Evolutionary conservation across 1,284 basidiomycete species (phyloP).

Genomic region (Moesziomyces parantarcticus): DNA sequence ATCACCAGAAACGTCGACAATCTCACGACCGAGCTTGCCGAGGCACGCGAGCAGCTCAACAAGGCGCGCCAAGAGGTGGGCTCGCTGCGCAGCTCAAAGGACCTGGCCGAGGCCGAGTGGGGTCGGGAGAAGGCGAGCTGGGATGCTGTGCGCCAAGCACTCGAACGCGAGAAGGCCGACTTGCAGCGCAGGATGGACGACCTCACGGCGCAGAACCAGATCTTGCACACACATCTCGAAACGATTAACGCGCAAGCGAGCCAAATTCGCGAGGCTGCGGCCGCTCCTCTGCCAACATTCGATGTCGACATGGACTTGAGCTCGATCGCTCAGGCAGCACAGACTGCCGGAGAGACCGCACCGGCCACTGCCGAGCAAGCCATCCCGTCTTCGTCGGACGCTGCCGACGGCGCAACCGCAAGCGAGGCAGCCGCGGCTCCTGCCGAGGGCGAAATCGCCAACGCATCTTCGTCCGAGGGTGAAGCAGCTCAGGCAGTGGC

Average conservation of each 20-base stretch:
- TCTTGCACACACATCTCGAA: constrained; percentile 86
- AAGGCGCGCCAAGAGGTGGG: constrained; percentile 44
- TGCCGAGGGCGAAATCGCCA: constrained; percentile 2
- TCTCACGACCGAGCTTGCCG: constrained; percentile 79
- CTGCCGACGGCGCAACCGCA: background rate
- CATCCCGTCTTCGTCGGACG: background rate
- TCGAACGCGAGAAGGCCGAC: constrained; percentile 81
- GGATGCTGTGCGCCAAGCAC: constrained; percentile 78
- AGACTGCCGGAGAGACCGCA: constrained; percentile 65
- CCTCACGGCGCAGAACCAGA: constrained; percentile 79
- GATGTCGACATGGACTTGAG: constrained; percentile 49
- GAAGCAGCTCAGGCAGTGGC: constrained; percentile 3
- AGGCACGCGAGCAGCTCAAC: constrained; percentile 67
- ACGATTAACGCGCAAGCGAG: constrained; percentile 83
- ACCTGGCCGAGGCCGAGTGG: constrained; percentile 75
- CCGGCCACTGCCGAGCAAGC: constrained; percentile 72
- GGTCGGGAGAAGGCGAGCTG: constrained; percentile 83
- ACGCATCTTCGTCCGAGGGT: background rate
- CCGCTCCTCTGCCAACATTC: constrained; percentile 54
- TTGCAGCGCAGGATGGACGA: constrained; percentile 79
- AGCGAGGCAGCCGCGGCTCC: constrained; percentile 5
- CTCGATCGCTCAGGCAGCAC: constrained; percentile 32
- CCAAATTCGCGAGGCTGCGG: constrained; percentile 74
- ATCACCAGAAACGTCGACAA: constrained; percentile 75
- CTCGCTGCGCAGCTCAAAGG: constrained; percentile 69